phyloP scores from a whole-genome alignment of 208 protist genomes.

The Trypanosoma mega region DNA sequence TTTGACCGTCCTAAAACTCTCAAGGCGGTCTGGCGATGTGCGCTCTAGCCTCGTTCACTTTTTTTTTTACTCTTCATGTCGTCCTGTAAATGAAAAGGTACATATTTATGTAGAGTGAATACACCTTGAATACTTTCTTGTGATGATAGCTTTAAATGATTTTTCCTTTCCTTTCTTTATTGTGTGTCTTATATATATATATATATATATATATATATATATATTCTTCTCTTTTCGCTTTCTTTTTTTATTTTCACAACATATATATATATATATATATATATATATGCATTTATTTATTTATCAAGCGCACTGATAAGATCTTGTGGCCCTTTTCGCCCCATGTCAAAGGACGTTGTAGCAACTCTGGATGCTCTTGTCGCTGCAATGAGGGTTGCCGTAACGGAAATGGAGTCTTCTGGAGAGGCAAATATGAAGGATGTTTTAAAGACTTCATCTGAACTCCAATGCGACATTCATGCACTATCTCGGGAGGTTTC shows the following conservation, averaged over 20 bases:
- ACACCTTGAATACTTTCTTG: no score
- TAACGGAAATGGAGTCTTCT: slow-evolving; percentile 18
- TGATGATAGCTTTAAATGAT: no score
- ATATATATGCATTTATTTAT: no score
- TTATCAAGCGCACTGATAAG: no score
- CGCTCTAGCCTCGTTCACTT: background rate
- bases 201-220: background rate
- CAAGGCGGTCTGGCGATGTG: no score
- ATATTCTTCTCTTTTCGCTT: no score
- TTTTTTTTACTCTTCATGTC: background rate
- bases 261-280: no score
- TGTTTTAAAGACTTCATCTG: slow-evolving; percentile 10
- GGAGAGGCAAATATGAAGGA: slow-evolving; percentile 1
- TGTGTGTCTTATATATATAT: slow-evolving; percentile 1
- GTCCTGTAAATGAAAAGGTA: background rate
- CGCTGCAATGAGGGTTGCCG: slow-evolving; percentile 10
- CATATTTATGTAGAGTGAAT: no score
- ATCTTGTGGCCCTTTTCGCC: no score
- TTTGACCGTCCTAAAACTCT: no score
- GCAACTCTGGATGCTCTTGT: slow-evolving; percentile 14
- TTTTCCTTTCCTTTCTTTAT: background rate
- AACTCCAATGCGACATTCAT: slow-evolving; percentile 17
- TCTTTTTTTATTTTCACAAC: no score
- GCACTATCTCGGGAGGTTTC: slow-evolving; percentile 16
- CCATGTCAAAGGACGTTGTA: no score